A percentile compares a stretch with the other conserved stretches of the same genome.
Evolutionary conservation across 768 basidiomycete genomes (phyloP).

Genomic region (Lactarius quietus): DNA sequence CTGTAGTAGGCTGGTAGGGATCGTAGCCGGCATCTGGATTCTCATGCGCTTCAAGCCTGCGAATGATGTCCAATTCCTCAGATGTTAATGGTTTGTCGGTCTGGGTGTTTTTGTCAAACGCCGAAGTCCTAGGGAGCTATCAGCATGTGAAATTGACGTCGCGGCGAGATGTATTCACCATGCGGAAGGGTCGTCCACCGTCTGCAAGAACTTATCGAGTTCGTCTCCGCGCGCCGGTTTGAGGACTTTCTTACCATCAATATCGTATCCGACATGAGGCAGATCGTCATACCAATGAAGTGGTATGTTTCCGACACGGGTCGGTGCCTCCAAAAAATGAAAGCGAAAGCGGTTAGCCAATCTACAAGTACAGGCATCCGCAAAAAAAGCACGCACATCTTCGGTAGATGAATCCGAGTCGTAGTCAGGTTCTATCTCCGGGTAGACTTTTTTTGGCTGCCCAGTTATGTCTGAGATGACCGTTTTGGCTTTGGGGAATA

Average conservation of each 20-base stretch:
- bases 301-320: conserved; percentile 91
- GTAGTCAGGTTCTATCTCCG: conserved; percentile 87
- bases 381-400: conserved; percentile 55
- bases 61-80: conserved; percentile 94
- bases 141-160: background rate
- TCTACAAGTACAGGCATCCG: conserved; percentile 10
- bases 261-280: conserved; percentile 97
- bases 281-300: conserved; percentile 99
- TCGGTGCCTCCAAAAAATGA: conserved; percentile 63
- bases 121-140: conserved; percentile 65
- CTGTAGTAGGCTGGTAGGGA: conserved; percentile 89
- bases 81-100: conserved; percentile 80
- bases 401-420: conserved; percentile 91
- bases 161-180: conserved; percentile 52
- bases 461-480: conserved; percentile 79
- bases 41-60: conserved; percentile 84
- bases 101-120: conserved; percentile 85
- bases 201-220: conserved; percentile 92
- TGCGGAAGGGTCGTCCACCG: conserved; percentile 84
- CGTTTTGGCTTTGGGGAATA: conserved; percentile 61
- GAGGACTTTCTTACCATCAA: conserved; percentile 90
- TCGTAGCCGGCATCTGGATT: conserved; percentile 88
- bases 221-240: conserved; percentile 95
- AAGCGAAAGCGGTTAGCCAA: conserved; percentile 19
- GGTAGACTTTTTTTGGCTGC: conserved; percentile 78